These are phyloP conservation scores for Serendipita sp. DNA, from an alignment of 768 basidiomycete species.

Conservation along the genomic window DNA sequence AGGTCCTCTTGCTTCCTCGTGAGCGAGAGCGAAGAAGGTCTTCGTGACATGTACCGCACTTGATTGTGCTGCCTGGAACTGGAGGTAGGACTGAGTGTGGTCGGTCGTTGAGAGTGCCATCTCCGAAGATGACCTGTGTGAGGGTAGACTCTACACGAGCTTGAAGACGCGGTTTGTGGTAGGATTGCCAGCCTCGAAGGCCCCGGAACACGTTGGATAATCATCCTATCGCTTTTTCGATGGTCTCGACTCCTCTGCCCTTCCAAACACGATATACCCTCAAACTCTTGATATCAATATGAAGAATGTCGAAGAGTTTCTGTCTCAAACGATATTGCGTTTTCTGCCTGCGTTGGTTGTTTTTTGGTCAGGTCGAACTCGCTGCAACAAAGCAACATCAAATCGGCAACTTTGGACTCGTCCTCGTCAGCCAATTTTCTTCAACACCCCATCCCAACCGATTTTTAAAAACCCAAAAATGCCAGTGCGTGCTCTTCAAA, in stretches of 20 bases:
- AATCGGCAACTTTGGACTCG: conserved; percentile 15
- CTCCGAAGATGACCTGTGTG: too few relatives aligned
- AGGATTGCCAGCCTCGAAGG: background rate
- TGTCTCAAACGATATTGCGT: too few relatives aligned
- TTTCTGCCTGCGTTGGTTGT: too few relatives aligned
- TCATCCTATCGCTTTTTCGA: too few relatives aligned
- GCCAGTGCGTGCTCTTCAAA: conserved; percentile 28
- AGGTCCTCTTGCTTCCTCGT: background rate
- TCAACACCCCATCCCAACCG: conserved; percentile 2
- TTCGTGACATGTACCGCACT: too few relatives aligned
- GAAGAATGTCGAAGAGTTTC: background rate
- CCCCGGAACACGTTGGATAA: background rate
- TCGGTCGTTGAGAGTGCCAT: too few relatives aligned
- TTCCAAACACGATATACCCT: too few relatives aligned
- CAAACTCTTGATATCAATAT: too few relatives aligned
- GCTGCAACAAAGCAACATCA: background rate
- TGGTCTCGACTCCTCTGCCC: too few relatives aligned
- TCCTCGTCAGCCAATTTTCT: conserved; percentile 20
- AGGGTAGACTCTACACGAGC: background rate
- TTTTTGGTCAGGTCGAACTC: background rate
- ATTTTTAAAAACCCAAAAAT: conserved; percentile 20
- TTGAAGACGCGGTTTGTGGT: background rate
- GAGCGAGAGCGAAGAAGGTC: too few relatives aligned
- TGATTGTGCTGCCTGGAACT: too few relatives aligned
- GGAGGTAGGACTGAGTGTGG: too few relatives aligned